Conservation (phyloP, 2,329 filamentous ascomycete genomes). For the Ceratocystis cacaofunesta region DNA sequence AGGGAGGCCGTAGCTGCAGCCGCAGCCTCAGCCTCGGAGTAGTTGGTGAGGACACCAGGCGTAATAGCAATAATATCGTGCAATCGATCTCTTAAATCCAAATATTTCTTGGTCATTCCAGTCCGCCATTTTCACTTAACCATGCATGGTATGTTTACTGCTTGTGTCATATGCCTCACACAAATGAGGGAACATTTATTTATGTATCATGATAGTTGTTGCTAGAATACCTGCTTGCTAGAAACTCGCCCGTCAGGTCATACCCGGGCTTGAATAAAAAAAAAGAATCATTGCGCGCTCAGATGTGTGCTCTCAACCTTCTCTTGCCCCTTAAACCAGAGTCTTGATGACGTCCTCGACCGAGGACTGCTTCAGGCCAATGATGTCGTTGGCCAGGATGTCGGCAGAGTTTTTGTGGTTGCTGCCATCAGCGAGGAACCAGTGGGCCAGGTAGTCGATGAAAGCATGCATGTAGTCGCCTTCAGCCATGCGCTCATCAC, state of each 20-base stretch:
- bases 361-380: slow-evolving; percentile 8
- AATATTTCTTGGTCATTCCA: too few species aligned
- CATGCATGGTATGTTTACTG: too few species aligned
- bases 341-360: slow-evolving; percentile 7
- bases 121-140: too few species aligned
- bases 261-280: not conserved
- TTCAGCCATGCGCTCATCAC: slow-evolving; percentile 22
- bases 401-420: slow-evolving; percentile 1
- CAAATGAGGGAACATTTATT: not conserved
- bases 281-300: not conserved
- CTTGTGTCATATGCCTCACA: too few species aligned
- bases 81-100: too few species aligned
- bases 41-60: too few species aligned
- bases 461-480: slow-evolving; percentile 19
- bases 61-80: too few species aligned
- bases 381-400: slow-evolving; percentile 1
- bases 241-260: not conserved
- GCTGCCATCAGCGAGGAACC: slow-evolving; percentile 7
- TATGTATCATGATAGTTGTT: not conserved
- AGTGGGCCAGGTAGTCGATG: slow-evolving; percentile 7
- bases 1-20: not conserved
- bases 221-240: slow-evolving; percentile 4
- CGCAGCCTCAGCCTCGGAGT: too few species aligned
- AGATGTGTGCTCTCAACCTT: not conserved
- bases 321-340: not conserved